phyloP scores from a whole-genome alignment of 257 asterid species.

The Coffea eugenioides region DNA sequence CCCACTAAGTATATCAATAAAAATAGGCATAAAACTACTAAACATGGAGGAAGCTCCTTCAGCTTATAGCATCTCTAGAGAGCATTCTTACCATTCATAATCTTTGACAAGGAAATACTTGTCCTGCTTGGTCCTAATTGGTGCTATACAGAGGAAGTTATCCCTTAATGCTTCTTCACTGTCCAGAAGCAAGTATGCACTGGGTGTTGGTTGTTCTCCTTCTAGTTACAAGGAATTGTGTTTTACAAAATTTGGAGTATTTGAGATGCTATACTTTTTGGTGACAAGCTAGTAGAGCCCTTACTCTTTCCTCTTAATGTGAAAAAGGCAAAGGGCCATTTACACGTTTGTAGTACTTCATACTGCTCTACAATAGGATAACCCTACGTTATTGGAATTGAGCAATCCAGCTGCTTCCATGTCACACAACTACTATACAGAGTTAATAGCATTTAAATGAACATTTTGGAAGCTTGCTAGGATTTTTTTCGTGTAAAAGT shows the following conservation, averaged over 20 bases:
- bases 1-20: neutral
- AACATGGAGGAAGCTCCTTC: neutral
- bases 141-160: neutral
- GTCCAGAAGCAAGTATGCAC: neutral
- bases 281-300: neutral
- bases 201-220: neutral
- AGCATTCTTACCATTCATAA: neutral
- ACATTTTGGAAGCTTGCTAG: neutral
- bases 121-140: neutral
- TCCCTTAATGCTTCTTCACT: neutral
- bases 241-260: too few species aligned
- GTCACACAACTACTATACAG: neutral
- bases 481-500: neutral
- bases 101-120: neutral
- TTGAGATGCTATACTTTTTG: neutral
- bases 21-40: neutral
- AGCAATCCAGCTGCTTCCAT: neutral
- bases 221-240: too few species aligned
- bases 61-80: neutral
- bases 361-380: neutral
- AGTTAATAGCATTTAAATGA: neutral
- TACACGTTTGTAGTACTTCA: neutral
- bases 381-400: neutral
- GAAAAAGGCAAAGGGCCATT: neutral
- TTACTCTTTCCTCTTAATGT: neutral